Conservation (phyloP, 495 filamentous ascomycete species). For the Aspergillus sclerotiicarbonarius region DNA sequence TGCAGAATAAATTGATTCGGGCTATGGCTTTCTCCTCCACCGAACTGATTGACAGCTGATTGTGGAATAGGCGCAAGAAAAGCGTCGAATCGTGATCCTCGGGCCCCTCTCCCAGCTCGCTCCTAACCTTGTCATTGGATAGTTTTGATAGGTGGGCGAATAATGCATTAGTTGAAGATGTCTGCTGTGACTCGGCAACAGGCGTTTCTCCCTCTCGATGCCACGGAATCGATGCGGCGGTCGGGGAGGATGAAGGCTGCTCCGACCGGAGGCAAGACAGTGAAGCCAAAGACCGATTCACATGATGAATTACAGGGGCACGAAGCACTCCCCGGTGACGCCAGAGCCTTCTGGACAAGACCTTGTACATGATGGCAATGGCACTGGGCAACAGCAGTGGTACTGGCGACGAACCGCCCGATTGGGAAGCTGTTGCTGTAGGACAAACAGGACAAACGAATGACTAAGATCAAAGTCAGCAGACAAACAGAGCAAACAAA, state of each 20-base stretch:
- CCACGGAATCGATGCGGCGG: too few species aligned
- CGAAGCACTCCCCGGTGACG: constrained; percentile 29
- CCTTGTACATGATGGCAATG: constrained; percentile 28
- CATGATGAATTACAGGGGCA: constrained; percentile 19
- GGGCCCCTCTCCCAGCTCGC: constrained; percentile 39
- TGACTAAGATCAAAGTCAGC: constrained; percentile 3
- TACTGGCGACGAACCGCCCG: too few species aligned
- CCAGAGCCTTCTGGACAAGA: constrained; percentile 27
- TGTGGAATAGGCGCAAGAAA: constrained; percentile 49
- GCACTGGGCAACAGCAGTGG: neutral
- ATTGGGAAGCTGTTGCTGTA: neutral
- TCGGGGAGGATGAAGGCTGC: constrained; percentile 17
- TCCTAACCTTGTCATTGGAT: constrained; percentile 27
- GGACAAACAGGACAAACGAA: constrained; percentile 22
- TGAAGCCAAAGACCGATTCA: constrained; percentile 28
- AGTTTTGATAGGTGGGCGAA: constrained; percentile 35
- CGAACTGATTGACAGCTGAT: constrained; percentile 30
- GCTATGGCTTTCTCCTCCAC: constrained; percentile 27
- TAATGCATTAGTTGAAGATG: constrained; percentile 36
- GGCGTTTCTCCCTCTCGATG: constrained; percentile 73
- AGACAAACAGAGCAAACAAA: constrained; percentile 10
- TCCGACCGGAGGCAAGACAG: constrained; percentile 23
- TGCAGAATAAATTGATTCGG: constrained; percentile 35
- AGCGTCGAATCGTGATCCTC: constrained; percentile 45
- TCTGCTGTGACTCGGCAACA: constrained; percentile 43